A percentile compares a stretch with the other conserved stretches of the same genome.
Conservation (phyloP, 2,329 filamentous ascomycete genomes). For the Calonectria leucothoes region DNA sequence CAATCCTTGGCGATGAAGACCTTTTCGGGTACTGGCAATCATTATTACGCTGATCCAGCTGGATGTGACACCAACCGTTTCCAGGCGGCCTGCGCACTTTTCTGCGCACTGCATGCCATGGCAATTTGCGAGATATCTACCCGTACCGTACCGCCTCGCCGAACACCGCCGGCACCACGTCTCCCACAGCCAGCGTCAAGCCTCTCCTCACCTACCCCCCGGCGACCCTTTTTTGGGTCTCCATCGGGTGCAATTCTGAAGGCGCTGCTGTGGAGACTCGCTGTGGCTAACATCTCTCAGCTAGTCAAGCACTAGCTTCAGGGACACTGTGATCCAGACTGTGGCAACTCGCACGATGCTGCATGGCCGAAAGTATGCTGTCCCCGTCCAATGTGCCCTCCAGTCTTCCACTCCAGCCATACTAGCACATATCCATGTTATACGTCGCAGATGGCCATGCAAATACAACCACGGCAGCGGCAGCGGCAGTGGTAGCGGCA, state of each 20-base stretch:
- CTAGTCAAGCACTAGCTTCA: neutral
- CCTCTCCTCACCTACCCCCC: neutral
- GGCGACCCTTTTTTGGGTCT: neutral
- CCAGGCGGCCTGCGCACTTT: neutral
- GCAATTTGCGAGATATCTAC: neutral
- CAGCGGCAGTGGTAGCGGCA: neutral
- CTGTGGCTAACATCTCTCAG: neutral
- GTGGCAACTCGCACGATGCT: neutral
- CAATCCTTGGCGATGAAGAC: conserved; percentile 15
- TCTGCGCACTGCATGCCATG: neutral
- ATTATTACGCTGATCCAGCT: neutral
- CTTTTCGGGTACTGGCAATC: neutral
- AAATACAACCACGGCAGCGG: conserved; percentile 3
- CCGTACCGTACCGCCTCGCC: neutral
- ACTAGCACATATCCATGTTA: neutral
- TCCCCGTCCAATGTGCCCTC: neutral
- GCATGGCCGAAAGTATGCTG: neutral
- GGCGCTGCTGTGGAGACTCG: neutral
- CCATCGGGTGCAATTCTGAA: neutral
- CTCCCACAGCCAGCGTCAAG: neutral
- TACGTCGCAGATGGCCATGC: neutral
- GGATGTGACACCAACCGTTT: conserved; percentile 18
- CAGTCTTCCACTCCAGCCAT: conserved; percentile 1
- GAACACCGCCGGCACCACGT: neutral
- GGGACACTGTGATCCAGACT: conserved; percentile 14